Percentiles rank a stretch among this genome's conserved stretches.
Evolutionary conservation across 2,329 filamentous ascomycete genomes (phyloP).

Genomic region (Claviceps maximensis): DNA sequence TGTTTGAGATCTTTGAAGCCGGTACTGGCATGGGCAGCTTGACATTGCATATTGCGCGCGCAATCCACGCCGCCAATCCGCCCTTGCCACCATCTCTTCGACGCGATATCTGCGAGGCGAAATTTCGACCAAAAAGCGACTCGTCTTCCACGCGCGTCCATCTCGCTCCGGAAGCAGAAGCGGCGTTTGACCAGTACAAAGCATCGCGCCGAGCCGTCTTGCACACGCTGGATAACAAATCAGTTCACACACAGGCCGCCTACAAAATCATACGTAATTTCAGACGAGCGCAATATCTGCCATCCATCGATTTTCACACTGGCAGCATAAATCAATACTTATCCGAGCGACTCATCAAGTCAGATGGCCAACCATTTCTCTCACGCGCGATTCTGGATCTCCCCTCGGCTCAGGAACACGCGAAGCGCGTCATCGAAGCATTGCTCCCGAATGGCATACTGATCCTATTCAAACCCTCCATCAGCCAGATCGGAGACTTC

Average conservation of each 20-base stretch:
- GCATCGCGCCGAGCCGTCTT: constrained; percentile 52
- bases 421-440: constrained; percentile 36
- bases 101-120: constrained; percentile 14
- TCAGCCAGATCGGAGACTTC: constrained; percentile 63
- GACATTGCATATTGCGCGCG: constrained; percentile 61
- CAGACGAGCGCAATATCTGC: constrained; percentile 54
- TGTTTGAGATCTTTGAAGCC: constrained; percentile 67
- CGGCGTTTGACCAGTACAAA: constrained; percentile 30
- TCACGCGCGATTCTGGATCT: constrained; percentile 63
- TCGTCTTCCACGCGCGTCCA: constrained; percentile 12
- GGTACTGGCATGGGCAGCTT: constrained; percentile 76
- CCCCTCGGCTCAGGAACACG: constrained; percentile 42
- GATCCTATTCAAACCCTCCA: constrained; percentile 60
- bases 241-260: constrained; percentile 50
- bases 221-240: constrained; percentile 57
- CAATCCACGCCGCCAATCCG: constrained; percentile 61
- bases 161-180: constrained; percentile 16
- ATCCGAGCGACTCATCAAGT: constrained; percentile 31
- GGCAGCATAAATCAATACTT: constrained; percentile 54
- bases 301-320: constrained; percentile 61
- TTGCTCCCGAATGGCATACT: constrained; percentile 52
- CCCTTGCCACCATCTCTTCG: constrained; percentile 31
- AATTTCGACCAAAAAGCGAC: constrained; percentile 8
- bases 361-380: constrained; percentile 44
- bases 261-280: constrained; percentile 52